phyloP scores from a whole-genome alignment of 2,329 filamentous ascomycete species.

The Sporothrix phasma region DNA sequence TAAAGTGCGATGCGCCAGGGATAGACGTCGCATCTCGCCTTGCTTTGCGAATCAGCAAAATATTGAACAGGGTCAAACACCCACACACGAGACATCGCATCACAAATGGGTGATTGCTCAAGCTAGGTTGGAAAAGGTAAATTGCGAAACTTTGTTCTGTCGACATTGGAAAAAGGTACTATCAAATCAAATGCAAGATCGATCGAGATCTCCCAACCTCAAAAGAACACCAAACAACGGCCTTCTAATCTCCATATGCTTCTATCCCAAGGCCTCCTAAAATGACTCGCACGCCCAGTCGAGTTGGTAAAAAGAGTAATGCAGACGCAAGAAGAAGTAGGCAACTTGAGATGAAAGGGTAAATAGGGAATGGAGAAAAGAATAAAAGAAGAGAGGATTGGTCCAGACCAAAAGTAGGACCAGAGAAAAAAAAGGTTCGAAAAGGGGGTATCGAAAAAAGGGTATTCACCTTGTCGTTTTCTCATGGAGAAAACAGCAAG shows the following conservation, averaged over 20 bases:
- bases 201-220: not conserved
- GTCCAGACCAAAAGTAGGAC: not conserved
- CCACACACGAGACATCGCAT: not conserved
- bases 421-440: not conserved
- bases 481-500: not conserved
- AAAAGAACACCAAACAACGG: not conserved
- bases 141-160: not conserved
- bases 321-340: not conserved
- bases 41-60: not conserved
- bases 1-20: constrained; percentile 1
- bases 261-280: not conserved
- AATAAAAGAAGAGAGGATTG: not conserved
- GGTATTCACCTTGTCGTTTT: not conserved
- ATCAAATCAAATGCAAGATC: not conserved
- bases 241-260: not conserved
- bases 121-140: not conserved
- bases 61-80: not conserved
- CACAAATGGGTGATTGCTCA: not conserved
- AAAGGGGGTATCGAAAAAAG: constrained; percentile 15
- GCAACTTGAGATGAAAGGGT: not conserved
- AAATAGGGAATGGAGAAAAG: not conserved
- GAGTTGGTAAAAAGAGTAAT: constrained; percentile 4
- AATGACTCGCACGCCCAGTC: constrained; percentile 12
- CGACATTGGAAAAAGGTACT: not conserved
- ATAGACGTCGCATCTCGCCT: not conserved